Evolutionary conservation across 23 red algal genomes (phyloP).

Genomic region (Gracilariopsis chorda): DNA sequence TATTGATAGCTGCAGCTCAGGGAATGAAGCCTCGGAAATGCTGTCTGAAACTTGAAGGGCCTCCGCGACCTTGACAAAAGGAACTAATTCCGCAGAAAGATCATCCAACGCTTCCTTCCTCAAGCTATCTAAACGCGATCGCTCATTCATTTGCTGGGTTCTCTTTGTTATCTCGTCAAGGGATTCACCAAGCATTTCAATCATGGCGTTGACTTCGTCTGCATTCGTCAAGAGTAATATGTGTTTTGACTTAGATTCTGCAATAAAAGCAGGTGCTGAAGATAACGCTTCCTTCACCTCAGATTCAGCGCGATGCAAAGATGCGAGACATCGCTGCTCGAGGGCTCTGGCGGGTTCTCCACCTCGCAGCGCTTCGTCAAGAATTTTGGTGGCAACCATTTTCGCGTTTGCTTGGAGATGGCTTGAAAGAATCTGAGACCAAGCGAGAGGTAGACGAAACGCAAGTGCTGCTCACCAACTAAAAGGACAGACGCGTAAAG

Average conservation of each 20-base stretch:
- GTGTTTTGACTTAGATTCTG: background rate
- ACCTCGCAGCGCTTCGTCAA: slow-evolving; percentile 58
- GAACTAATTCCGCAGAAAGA: slow-evolving; percentile 26
- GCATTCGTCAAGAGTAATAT: slow-evolving; percentile 7
- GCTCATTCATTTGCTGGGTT: slow-evolving; percentile 11
- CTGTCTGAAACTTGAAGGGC: slow-evolving; percentile 29
- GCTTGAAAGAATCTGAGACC: too few relatives aligned
- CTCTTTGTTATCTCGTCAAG: slow-evolving; percentile 62
- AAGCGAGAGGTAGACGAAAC: too few relatives aligned
- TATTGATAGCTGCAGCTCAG: slow-evolving; percentile 28
- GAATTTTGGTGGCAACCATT: slow-evolving; percentile 21
- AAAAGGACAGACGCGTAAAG: too few relatives aligned
- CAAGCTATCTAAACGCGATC: background rate
- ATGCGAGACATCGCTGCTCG: slow-evolving; percentile 20
- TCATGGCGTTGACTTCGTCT: slow-evolving; percentile 4
- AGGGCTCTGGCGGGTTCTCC: slow-evolving; percentile 50
- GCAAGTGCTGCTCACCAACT: too few relatives aligned
- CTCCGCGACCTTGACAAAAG: slow-evolving; percentile 30
- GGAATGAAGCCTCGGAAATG: slow-evolving; percentile 19
- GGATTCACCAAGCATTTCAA: slow-evolving; percentile 66
- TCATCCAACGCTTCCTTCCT: slow-evolving; percentile 28
- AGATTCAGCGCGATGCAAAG: slow-evolving; percentile 2
- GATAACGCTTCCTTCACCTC: background rate
- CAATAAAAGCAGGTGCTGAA: slow-evolving; percentile 39
- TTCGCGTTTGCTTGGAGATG: too few relatives aligned